Evolutionary conservation across 116 monocot species (phyloP).

Genomic region (Thalassia testudinum): DNA sequence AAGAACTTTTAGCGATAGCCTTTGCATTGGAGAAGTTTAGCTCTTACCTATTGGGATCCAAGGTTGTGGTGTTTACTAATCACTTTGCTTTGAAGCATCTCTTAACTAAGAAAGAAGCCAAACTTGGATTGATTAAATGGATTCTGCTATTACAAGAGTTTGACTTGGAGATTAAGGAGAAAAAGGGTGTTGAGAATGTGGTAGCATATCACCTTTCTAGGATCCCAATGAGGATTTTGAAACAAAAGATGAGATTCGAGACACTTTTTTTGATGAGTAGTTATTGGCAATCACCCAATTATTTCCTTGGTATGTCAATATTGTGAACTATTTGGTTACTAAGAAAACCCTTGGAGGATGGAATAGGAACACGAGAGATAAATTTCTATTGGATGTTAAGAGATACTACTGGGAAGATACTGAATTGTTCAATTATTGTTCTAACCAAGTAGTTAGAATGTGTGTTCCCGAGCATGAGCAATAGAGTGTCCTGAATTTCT

Average conservation of each 20-base stretch:
- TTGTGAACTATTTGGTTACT: background rate
- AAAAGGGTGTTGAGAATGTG: no score
- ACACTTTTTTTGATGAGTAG: background rate
- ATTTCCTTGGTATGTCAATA: background rate
- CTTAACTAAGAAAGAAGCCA: no score
- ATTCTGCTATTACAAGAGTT: no score
- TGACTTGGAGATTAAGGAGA: no score
- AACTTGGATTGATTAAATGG: no score
- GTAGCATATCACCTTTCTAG: no score
- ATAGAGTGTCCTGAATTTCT: background rate
- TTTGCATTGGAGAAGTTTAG: background rate
- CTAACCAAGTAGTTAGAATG: background rate
- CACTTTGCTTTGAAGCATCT: background rate
- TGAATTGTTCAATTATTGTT: background rate
- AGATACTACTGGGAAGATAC: background rate
- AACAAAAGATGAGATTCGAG: no score
- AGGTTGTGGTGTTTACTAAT: background rate
- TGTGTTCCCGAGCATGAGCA: background rate
- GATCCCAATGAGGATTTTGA: no score
- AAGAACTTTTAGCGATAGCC: background rate
- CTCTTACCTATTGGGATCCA: background rate
- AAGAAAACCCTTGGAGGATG: background rate
- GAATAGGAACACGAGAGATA: background rate
- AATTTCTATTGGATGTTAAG: background rate
- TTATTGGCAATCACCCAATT: background rate